phyloP scores from a whole-genome alignment of 2,329 filamentous ascomycete genomes.

The Cordyceps javanica region DNA sequence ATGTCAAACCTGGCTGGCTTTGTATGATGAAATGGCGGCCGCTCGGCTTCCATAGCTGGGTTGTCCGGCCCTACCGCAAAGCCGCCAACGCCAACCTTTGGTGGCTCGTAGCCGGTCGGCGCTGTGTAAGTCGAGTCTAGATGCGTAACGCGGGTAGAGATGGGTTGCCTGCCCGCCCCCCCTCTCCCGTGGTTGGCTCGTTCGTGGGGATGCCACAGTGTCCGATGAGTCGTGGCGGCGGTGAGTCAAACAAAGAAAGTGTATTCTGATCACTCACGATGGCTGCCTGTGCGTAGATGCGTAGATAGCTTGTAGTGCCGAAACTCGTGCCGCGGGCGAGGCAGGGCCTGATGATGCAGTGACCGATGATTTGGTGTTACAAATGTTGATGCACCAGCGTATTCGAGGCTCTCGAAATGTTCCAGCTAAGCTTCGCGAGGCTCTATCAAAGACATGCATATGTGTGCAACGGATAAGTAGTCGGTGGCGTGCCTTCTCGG shows the following conservation, averaged over 20 bases:
- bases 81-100: neutral
- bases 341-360: too few relatives aligned
- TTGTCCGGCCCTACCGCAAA: neutral
- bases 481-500: neutral
- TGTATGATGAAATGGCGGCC: neutral
- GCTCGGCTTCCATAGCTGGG: neutral
- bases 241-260: constrained; percentile 12
- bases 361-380: too few relatives aligned
- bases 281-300: neutral
- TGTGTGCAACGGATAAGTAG: neutral
- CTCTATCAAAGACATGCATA: neutral
- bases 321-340: too few relatives aligned
- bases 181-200: neutral
- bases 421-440: neutral
- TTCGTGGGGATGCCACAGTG: neutral
- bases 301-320: neutral
- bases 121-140: constrained; percentile 9
- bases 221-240: neutral
- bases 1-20: neutral
- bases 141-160: neutral
- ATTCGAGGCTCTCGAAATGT: neutral
- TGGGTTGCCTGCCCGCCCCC: too few relatives aligned
- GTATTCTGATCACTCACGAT: neutral
- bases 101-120: constrained; percentile 1
- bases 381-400: too few relatives aligned